Evolutionary conservation across 345 rosid genomes (phyloP).

Genomic region (Moricandia moricandioides): DNA sequence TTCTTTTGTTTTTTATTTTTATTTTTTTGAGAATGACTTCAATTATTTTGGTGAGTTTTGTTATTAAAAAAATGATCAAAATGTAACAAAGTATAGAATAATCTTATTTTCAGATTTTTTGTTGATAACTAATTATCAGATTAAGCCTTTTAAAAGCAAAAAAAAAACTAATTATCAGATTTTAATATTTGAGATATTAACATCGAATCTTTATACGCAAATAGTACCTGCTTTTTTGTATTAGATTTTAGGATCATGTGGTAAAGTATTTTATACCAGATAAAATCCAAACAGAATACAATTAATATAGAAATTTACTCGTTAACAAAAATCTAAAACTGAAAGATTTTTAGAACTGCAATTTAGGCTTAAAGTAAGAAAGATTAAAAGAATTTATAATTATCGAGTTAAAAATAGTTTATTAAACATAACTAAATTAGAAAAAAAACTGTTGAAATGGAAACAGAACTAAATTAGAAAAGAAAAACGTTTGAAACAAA

Average conservation of each 20-base stretch:
- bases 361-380: not conserved
- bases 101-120: not conserved
- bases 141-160: too few species aligned
- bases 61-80: not conserved
- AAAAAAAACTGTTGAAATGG: too few species aligned
- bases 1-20: too few species aligned
- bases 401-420: not conserved
- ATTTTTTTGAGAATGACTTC: not conserved
- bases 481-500: too few species aligned
- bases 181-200: not conserved
- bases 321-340: not conserved
- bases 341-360: not conserved
- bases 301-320: not conserved
- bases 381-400: too few species aligned
- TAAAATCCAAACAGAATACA: not conserved
- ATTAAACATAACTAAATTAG: not conserved
- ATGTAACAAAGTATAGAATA: not conserved
- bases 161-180: not conserved
- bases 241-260: not conserved
- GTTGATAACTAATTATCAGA: not conserved
- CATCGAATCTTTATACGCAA: not conserved
- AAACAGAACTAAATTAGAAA: too few species aligned
- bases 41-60: not conserved
- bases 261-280: not conserved
- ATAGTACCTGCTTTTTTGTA: not conserved